Conservation (phyloP, 2,329 filamentous ascomycete species). For the Phyllosticta citribraziliensis region DNA sequence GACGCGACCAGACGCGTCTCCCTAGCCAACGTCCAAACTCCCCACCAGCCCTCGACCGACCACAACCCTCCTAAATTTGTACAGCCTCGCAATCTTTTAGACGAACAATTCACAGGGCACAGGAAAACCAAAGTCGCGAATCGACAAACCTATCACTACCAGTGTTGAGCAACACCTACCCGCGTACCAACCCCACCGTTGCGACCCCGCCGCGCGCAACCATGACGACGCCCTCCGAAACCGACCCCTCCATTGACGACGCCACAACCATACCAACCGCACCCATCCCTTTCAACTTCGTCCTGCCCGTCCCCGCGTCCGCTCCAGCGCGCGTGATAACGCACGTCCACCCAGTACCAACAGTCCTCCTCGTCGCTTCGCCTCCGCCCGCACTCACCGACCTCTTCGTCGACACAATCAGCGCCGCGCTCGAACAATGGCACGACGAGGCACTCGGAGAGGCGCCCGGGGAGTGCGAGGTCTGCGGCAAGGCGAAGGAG, state of each 20-base stretch:
- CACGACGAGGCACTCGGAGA: not conserved
- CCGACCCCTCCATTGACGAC: not conserved
- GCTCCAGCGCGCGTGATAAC: not conserved
- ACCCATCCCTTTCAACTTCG: conserved; percentile 8
- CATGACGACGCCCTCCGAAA: not conserved
- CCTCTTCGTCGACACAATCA: conserved; percentile 2
- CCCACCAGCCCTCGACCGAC: no score
- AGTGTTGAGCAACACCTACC: not conserved
- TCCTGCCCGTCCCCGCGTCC: not conserved
- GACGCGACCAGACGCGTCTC: not conserved
- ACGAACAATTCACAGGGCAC: no score
- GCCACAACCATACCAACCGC: not conserved
- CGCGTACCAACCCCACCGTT: not conserved
- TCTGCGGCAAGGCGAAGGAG: not conserved
- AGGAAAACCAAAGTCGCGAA: no score
- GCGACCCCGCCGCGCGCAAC: not conserved
- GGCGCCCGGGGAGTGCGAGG: not conserved
- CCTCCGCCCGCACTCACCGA: not conserved
- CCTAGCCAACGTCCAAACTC: not conserved
- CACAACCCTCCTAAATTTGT: no score
- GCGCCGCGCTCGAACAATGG: not conserved
- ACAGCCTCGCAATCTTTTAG: no score
- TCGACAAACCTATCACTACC: no score
- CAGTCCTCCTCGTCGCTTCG: not conserved
- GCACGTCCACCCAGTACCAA: not conserved